Evolutionary conservation across 805 yeast genomes (phyloP), one percentile per base, ranked within the genome.

Genomic region (Metschnikowia kofuensis): DNA sequence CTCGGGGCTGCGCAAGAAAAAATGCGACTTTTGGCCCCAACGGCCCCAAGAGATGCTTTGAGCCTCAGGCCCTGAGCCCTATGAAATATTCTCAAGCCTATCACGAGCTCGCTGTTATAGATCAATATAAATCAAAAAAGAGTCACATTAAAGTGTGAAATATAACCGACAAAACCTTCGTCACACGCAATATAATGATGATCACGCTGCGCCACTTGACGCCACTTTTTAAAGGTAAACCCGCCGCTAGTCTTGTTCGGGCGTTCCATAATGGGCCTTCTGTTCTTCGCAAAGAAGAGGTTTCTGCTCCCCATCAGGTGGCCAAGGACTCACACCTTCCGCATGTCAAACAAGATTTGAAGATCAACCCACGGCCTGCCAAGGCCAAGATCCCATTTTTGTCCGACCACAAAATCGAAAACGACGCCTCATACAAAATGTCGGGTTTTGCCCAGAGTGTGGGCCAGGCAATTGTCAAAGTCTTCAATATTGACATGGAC

Each of bases 401-500:
- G 41, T 71, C 76, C 1, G 70, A 65, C 46, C 64, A 67, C 56
- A 63, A 62, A 47, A 63, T 69, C 38, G 77, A 71, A 54, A 65
- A 62, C 44, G 68, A 68, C 39, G 66, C 72, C n/a, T 56, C 54
- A 35, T 72, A 62, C 54, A 45, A 65, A 43, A 69, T 73, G 74
- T 60, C 75, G 4, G 50, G 55, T 4, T 66, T 68, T 59, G 61
- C 66, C 31, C 75, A 72, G 53, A 54, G 75, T 0, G 61, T 87
- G 35, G 94, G 92, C 56, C 90, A 87, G 63, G 61, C 77, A 36
- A 74, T 85, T 21, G 78, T 87, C 47, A 72, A 77, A 32, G 38
- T 76, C 10, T 84, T 92, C 64, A 76, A 81, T 54, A 72, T 92
- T 49, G 97, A 92, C 67, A 89, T 92, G 95, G 98, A 92, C 72